Conservation (phyloP, 306 rosid species). For the Alnus rubra region DNA sequence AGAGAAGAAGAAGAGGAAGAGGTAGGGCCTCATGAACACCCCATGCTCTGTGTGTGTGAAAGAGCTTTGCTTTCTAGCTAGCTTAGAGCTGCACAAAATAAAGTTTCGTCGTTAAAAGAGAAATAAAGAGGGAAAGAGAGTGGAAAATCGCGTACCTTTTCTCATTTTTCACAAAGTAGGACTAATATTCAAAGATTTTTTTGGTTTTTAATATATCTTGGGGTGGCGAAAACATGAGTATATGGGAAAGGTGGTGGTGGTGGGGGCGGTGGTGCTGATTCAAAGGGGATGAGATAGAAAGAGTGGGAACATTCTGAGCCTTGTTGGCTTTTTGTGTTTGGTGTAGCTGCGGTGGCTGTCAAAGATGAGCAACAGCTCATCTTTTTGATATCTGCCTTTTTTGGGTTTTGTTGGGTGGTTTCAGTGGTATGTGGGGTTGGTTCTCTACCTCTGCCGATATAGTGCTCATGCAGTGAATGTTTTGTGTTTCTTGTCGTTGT, state of each 20-base stretch:
- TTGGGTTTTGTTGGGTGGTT: slow-evolving; percentile 45
- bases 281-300: slow-evolving; percentile 46
- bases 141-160: not conserved
- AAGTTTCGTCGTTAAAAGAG: slow-evolving; percentile 8
- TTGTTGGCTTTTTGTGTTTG: slow-evolving; percentile 71
- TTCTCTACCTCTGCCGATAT: slow-evolving; percentile 34
- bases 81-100: not conserved
- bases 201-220: not conserved
- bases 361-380: slow-evolving; percentile 74
- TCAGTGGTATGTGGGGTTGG: slow-evolving; percentile 45
- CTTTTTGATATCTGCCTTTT: slow-evolving; percentile 48
- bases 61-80: slow-evolving; percentile 23
- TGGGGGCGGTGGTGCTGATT: slow-evolving; percentile 68
- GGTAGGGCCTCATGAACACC: slow-evolving; percentile 30
- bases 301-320: slow-evolving; percentile 65
- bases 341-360: slow-evolving; percentile 75
- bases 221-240: slow-evolving; percentile 6
- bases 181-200: not conserved
- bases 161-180: not conserved
- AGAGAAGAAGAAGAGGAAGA: not conserved
- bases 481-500: slow-evolving; percentile 38
- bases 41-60: slow-evolving; percentile 25
- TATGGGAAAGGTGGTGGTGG: slow-evolving; percentile 40
- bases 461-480: slow-evolving; percentile 40
- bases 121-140: not conserved